Conservation (phyloP, 2,329 filamentous ascomycete species). For the Aspergillus ochraceoroseus region DNA sequence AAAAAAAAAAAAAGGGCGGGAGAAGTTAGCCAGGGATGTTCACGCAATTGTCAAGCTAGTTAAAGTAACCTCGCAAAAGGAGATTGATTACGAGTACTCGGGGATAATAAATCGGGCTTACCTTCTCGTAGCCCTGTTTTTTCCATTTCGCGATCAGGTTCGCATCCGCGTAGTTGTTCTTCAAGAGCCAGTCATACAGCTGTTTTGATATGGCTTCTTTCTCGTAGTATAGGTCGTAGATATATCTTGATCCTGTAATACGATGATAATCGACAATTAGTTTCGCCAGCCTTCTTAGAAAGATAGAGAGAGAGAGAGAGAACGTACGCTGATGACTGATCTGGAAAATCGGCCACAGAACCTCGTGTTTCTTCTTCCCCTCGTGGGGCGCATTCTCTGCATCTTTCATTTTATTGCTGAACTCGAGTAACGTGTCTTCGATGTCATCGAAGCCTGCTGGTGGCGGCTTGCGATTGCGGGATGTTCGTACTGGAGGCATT, state of each 20-base stretch:
- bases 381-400: conserved; percentile 81
- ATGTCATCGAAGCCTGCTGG: conserved; percentile 64
- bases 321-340: conserved; percentile 81
- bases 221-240: conserved; percentile 97
- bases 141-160: conserved; percentile 99
- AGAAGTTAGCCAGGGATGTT: too few species aligned
- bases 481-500: conserved; percentile 60
- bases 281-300: conserved; percentile 3
- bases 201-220: conserved; percentile 91
- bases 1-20: conserved; percentile 7
- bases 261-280: too few species aligned
- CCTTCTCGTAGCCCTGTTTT: conserved; percentile 98
- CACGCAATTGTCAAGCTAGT: too few species aligned
- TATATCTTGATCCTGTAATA: conserved; percentile 67
- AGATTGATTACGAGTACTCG: too few species aligned
- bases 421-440: conserved; percentile 64
- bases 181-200: conserved; percentile 92
- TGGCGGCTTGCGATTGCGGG: conserved; percentile 59
- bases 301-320: not conserved
- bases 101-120: conserved; percentile 35
- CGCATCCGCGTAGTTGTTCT: conserved; percentile 92
- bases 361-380: conserved; percentile 81
- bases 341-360: conserved; percentile 95
- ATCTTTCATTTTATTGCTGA: conserved; percentile 65
- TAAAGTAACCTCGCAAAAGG: too few species aligned